These are phyloP conservation scores for Huntiella moniliformis DNA, from an alignment of 2,329 filamentous ascomycete species.

Conservation along the genomic window DNA sequence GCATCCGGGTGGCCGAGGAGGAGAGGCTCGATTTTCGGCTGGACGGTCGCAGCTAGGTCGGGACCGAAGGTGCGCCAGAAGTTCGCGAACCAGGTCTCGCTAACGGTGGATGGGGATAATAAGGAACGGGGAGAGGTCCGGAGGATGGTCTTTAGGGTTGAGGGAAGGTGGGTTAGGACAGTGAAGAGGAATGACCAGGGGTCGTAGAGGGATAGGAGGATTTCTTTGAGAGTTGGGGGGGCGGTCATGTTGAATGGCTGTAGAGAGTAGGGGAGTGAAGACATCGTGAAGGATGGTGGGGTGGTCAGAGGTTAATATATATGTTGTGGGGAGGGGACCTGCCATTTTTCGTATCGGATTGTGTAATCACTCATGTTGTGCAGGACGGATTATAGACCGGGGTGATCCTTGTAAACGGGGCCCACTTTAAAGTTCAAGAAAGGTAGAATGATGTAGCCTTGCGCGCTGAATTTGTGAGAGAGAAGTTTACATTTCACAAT, in stretches of 20 bases:
- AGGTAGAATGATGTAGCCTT: too few relatives aligned
- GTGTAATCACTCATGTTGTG: too few relatives aligned
- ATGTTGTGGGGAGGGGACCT: too few relatives aligned
- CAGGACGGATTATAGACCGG: too few relatives aligned
- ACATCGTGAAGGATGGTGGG: not conserved
- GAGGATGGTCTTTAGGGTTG: constrained; percentile 28
- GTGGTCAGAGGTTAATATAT: too few relatives aligned
- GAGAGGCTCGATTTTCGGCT: constrained; percentile 30
- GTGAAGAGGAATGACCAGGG: constrained; percentile 35
- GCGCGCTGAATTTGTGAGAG: too few relatives aligned
- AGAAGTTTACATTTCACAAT: too few relatives aligned
- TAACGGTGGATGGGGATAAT: constrained; percentile 26
- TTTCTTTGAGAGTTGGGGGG: constrained; percentile 3
- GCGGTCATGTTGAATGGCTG: constrained; percentile 2
- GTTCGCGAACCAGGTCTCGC: constrained; percentile 36
- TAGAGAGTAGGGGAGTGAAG: not conserved
- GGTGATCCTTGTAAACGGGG: too few relatives aligned
- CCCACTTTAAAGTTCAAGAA: too few relatives aligned
- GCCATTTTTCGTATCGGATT: too few relatives aligned
- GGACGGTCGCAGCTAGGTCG: constrained; percentile 24
- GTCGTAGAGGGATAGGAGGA: constrained; percentile 20
- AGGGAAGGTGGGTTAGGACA: constrained; percentile 30
- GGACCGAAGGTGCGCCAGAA: constrained; percentile 43
- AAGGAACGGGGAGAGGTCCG: constrained; percentile 17
- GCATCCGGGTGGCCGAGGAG: constrained; percentile 28